phyloP scores from a whole-genome alignment of 345 rosid genomes.

The Camelina laxa region DNA sequence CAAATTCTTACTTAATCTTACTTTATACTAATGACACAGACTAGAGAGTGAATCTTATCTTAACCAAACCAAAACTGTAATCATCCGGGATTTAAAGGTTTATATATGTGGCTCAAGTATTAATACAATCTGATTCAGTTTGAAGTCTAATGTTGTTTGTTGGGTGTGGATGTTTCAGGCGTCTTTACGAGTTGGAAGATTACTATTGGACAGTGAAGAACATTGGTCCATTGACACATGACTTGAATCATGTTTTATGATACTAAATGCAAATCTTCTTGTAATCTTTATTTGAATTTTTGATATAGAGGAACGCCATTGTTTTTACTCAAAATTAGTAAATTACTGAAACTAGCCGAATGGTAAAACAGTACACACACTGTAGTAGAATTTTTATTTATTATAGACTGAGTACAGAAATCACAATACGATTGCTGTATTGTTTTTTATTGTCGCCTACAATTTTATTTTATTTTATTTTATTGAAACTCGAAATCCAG shows the following conservation, averaged over 20 bases:
- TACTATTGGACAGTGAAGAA: conserved; percentile 51
- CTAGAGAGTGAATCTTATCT: neutral
- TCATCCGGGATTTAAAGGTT: neutral
- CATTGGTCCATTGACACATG: conserved; percentile 43
- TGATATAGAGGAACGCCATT: conserved; percentile 6
- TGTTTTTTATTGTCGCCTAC: neutral
- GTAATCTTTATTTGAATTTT: conserved; percentile 6
- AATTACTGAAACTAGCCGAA: neutral
- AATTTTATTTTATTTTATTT: neutral
- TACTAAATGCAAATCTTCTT: neutral
- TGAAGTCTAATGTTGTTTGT: conserved; percentile 5
- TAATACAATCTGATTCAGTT: neutral
- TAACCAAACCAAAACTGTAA: neutral
- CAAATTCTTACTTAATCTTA: neutral
- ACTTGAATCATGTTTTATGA: conserved; percentile 32
- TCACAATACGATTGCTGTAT: neutral
- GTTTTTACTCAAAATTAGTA: conserved; percentile 8
- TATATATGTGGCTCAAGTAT: conserved; percentile 10
- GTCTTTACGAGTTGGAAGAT: conserved; percentile 63
- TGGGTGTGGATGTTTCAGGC: conserved; percentile 52
- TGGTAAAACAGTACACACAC: neutral
- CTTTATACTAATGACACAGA: neutral
- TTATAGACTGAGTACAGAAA: neutral
- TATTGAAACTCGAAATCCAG: conserved; percentile 6
- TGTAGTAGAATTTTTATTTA: neutral